phyloP scores from a whole-genome alignment of 108 stramenopile genomes.

The Stephanodiscus triporus region DNA sequence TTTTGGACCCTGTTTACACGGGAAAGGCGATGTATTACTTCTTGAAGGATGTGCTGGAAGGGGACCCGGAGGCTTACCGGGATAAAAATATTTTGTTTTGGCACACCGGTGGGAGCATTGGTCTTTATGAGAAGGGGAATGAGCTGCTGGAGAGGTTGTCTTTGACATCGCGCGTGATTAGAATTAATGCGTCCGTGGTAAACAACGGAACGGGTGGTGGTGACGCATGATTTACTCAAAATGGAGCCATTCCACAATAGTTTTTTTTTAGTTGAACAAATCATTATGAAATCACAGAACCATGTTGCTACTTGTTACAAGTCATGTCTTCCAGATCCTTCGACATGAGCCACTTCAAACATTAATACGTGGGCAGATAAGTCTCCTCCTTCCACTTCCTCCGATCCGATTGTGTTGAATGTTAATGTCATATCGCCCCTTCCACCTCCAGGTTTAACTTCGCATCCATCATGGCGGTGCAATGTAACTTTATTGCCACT shows the following conservation, averaged over 20 bases:
- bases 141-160: slow-evolving; percentile 42
- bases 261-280: background rate
- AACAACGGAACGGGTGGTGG: slow-evolving; percentile 6
- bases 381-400: background rate
- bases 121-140: slow-evolving; percentile 78
- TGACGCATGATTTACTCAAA: background rate
- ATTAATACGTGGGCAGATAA: background rate
- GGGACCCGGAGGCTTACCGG: slow-evolving; percentile 50
- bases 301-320: background rate
- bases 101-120: slow-evolving; percentile 91
- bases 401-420: background rate
- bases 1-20: slow-evolving; percentile 89
- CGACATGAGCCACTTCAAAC: background rate
- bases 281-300: background rate
- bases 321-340: background rate
- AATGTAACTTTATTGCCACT: slow-evolving; percentile 37
- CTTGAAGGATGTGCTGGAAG: slow-evolving; percentile 57
- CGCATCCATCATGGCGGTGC: slow-evolving; percentile 60
- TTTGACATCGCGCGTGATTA: slow-evolving; percentile 41
- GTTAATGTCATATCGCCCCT: background rate
- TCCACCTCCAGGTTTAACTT: slow-evolving; percentile 39
- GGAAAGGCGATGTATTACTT: slow-evolving; percentile 90
- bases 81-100: slow-evolving; percentile 80
- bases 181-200: slow-evolving; percentile 60
- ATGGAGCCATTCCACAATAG: background rate